A percentile compares a stretch with the other conserved stretches of the same genome.
Evolutionary conservation across 306 rosid species (phyloP).

Genomic region (Boehmeria nivea): DNA sequence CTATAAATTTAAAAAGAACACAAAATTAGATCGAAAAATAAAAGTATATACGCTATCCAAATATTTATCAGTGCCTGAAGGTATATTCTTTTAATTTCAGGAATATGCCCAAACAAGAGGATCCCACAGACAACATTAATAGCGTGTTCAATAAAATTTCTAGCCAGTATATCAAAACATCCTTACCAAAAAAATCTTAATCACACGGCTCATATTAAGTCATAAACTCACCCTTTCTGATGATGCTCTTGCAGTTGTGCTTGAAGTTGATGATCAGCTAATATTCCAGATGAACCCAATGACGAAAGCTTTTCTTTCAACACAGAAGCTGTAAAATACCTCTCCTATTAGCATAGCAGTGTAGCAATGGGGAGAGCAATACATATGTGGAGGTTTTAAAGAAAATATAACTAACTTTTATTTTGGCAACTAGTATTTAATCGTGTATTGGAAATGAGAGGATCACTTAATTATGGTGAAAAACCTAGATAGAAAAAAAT

Average conservation of each 20-base stretch:
- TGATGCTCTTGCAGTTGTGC: constrained; percentile 95
- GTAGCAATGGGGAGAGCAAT: constrained; percentile 7
- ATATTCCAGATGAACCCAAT: constrained; percentile 93
- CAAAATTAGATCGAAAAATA: too few species aligned
- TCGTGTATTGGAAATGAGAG: too few species aligned
- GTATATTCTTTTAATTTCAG: too few species aligned
- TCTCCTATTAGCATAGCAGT: constrained; percentile 32
- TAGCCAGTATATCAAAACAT: not conserved
- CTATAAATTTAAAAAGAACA: too few species aligned
- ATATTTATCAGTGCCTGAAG: too few species aligned
- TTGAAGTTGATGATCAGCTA: constrained; percentile 99
- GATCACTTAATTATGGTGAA: not conserved
- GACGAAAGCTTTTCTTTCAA: constrained; percentile 84
- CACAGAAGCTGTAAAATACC: constrained; percentile 72
- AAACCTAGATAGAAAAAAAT: too few species aligned
- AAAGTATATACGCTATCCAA: too few species aligned
- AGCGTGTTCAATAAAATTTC: not conserved
- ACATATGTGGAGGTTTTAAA: constrained; percentile 11
- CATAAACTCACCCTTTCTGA: constrained; percentile 62
- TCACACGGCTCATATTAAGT: not conserved
- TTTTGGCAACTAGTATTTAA: too few species aligned
- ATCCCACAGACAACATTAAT: too few species aligned
- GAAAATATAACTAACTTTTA: too few species aligned
- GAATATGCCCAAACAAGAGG: too few species aligned
- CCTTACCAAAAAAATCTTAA: not conserved